Evolutionary conservation across 176 grass and related monocot genomes (phyloP).

Genomic region (Phoenix roebelenii): DNA sequence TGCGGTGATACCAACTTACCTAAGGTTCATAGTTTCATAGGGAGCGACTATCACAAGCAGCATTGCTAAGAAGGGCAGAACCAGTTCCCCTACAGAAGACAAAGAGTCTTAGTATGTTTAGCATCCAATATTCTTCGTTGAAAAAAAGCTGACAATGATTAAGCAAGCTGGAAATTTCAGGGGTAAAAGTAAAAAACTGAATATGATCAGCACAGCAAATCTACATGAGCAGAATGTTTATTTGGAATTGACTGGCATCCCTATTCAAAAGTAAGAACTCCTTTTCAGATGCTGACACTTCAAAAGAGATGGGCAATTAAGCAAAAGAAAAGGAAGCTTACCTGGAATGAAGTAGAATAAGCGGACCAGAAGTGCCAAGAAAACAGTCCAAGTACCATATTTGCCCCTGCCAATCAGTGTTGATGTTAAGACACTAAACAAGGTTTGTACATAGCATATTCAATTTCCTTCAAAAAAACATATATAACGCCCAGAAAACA

Average conservation of each 20-base stretch:
- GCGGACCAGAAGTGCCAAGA: slow-evolving; percentile 70
- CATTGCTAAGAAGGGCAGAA: slow-evolving; percentile 69
- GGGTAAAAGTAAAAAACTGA: neutral
- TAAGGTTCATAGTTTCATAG: slow-evolving; percentile 52
- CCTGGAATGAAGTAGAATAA: slow-evolving; percentile 87
- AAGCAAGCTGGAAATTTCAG: neutral
- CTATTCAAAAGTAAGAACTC: no score
- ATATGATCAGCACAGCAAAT: neutral
- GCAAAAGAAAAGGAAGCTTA: slow-evolving; percentile 12
- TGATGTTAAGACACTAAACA: neutral
- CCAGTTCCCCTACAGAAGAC: slow-evolving; percentile 46
- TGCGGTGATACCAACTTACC: slow-evolving; percentile 24
- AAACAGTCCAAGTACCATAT: slow-evolving; percentile 85
- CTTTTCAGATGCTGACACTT: no score
- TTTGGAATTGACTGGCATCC: no score
- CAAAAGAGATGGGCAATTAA: neutral
- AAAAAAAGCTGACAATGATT: neutral
- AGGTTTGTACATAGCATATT: no score
- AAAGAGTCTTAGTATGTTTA: no score
- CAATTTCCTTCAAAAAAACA: no score
- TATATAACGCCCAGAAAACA: no score
- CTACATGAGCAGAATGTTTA: no score
- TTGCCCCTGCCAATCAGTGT: slow-evolving; percentile 43
- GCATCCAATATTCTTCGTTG: no score
- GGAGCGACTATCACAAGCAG: slow-evolving; percentile 67